phyloP scores from a whole-genome alignment of 2,329 filamentous ascomycete genomes.

The Rhynchosporium graminicola region DNA sequence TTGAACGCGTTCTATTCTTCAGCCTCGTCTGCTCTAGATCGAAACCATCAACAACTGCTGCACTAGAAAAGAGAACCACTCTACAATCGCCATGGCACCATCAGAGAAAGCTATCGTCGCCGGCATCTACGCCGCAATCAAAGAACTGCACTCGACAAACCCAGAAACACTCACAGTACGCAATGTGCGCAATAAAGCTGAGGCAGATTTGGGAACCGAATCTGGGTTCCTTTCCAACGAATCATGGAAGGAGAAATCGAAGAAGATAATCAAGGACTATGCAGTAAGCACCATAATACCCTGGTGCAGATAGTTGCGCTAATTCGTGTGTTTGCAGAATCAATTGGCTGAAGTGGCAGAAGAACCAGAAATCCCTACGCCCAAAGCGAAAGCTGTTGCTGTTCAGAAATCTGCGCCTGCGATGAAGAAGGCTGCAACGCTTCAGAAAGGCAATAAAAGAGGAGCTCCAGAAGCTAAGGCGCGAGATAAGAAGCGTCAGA shows the following conservation, averaged over 20 bases:
- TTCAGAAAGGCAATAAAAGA: slow-evolving; percentile 41
- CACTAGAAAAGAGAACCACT: background rate
- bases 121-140: slow-evolving; percentile 21
- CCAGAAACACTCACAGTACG: slow-evolving; percentile 53
- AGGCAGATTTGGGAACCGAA: slow-evolving; percentile 51
- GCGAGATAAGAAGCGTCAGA: slow-evolving; percentile 37
- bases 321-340: slow-evolving; percentile 17
- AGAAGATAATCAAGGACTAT: slow-evolving; percentile 54
- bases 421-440: slow-evolving; percentile 43
- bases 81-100: slow-evolving; percentile 21
- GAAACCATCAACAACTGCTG: background rate
- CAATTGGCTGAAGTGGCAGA: slow-evolving; percentile 25
- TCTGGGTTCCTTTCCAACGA: slow-evolving; percentile 51
- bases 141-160: slow-evolving; percentile 5
- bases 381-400: slow-evolving; percentile 19
- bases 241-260: slow-evolving; percentile 61
- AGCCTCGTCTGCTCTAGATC: slow-evolving; percentile 7
- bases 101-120: slow-evolving; percentile 26
- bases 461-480: slow-evolving; percentile 46
- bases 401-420: slow-evolving; percentile 47
- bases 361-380: slow-evolving; percentile 12
- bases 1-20: background rate
- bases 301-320: slow-evolving; percentile 2
- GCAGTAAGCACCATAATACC: slow-evolving; percentile 47
- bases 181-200: slow-evolving; percentile 54